Conservation (phyloP, 2,329 filamentous ascomycete species). For the Scopulariopsis brevicaulis region DNA sequence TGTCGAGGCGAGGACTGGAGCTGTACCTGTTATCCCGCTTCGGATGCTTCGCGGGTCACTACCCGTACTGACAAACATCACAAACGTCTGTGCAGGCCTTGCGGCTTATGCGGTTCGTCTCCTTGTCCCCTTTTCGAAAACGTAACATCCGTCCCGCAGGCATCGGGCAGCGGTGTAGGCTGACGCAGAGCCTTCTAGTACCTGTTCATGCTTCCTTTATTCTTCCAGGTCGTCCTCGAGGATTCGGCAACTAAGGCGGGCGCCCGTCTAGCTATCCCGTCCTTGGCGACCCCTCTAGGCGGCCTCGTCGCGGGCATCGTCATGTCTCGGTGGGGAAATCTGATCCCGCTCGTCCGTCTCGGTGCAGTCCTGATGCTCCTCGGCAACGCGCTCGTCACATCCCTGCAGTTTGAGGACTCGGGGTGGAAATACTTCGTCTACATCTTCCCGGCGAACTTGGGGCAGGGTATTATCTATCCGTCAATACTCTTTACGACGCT, state of each 20-base stretch:
- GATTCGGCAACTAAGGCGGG: constrained; percentile 46
- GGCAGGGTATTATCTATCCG: constrained; percentile 49
- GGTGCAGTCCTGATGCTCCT: constrained; percentile 39
- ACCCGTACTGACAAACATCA: constrained; percentile 40
- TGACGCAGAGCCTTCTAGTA: not conserved
- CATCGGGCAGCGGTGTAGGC: not conserved
- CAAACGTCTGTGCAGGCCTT: constrained; percentile 40
- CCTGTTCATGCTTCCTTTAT: constrained; percentile 58
- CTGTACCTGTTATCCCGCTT: constrained; percentile 49
- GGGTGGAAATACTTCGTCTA: constrained; percentile 43
- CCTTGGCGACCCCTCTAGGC: constrained; percentile 45
- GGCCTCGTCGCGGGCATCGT: constrained; percentile 44
- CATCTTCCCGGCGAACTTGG: constrained; percentile 45
- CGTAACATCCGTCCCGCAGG: too few species aligned
- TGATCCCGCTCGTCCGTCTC: constrained; percentile 37
- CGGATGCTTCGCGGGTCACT: constrained; percentile 38
- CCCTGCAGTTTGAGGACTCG: constrained; percentile 35
- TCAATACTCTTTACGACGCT: constrained; percentile 49
- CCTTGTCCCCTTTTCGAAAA: not conserved
- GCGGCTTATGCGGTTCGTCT: constrained; percentile 23
- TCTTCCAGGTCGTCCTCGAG: constrained; percentile 53
- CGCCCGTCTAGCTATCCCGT: constrained; percentile 50
- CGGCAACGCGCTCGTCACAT: constrained; percentile 40
- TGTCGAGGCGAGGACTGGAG: constrained; percentile 32
- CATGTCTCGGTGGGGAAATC: constrained; percentile 43